Base-by-base conservation (phyloP, 176 grass and related monocot species). In the Phyllostachys edulis region DNA sequence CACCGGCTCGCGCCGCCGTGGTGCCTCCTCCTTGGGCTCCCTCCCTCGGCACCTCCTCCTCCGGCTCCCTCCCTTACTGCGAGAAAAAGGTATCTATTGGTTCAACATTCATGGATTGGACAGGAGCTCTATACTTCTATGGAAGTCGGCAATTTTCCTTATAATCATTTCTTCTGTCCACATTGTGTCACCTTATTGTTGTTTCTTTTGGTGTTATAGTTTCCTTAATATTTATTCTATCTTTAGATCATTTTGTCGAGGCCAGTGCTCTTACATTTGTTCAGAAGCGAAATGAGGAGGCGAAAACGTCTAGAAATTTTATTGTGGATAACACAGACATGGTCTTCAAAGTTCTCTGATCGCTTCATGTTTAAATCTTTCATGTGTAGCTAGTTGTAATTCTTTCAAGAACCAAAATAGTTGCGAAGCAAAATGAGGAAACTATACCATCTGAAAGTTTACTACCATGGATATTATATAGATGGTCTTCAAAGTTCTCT, bases 291-390 rank as follows among this genome's bases (percentile, higher is more conserved):
- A 67, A 67, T 82, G 90, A 91, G 77, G 86, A 85, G 54, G 52
- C 12, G 13, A 39, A 77, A 85, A 78, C 27, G 47, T 66, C 76
- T 75, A 46, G 86, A 86, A 16, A 39, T 69, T 62, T 60, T 81
- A 3, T 47, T 90, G 90, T 50, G 7, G 90, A 89, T 51, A 71
- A 20, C 26, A 60, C n/a, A 26, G 11, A 37, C 34, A 83, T 83
- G 78, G 84, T 90, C 84, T 92, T 92, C 87, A 92, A 92, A 87
- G 84, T 87, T 84, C 84, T 92, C 84, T 90, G 87, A 85, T 90
- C 24, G 27, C 26, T 80, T 80, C 38, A 18, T 84, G 27, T 17
- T 46, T 3, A 69, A 36, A 27, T 46, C 7, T 26, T 80, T 80
- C 26, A 18, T 84, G 7, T 37, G 23, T 51, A n/a, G 8, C 9